Base-by-base conservation (phyloP, 768 basidiomycete species). In the Boletus rubroflammeus region DNA sequence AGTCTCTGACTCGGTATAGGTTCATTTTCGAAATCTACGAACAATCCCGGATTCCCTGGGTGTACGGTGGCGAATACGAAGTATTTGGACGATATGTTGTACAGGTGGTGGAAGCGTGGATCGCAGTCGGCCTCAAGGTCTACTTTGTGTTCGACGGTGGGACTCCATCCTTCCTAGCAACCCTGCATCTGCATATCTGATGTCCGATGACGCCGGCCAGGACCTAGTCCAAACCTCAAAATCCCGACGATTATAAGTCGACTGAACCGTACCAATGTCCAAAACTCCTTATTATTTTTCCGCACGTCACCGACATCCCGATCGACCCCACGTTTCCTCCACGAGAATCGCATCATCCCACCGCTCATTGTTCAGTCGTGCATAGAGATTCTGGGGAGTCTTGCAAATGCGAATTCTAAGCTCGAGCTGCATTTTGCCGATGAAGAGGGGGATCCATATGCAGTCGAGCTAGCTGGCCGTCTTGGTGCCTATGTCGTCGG, bases 121-220 rank as follows among this genome's bases (percentile, higher is more conserved):
- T 86, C 42, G 71, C 74, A 25, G 73, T 89, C 10, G 86, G 88
- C 21, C 67, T 91, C 36, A 73, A 74, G 48, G 71, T 90, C 6
- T 76, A 81, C 62, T 88, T 93, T 60, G 90, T 93, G 6, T 93
- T 93, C 60, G 91, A 93, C 65, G 91, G 91, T 92, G 44, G 15
- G 62, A 41, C 1, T 38, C 15, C 23, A 58, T 52, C 79, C 73
- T 38, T 23, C 28, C 21, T 40, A 25, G 11, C 14, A 42, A 17
- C 13, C 6, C 21, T 39, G 3, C 21, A 9, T 41, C 40, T 41
- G 2, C 47, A 34, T 34, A 11, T 50, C 62, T 69, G 34, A 71
- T 28, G 17, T 23, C 35, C 47, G 6, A 56, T 11, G 35, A 51
- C 44, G 35, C 49, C 47, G 40, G 38, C 23, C 53, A 93, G 90